Evolutionary conservation across 2,329 filamentous ascomycete genomes (phyloP).

Genomic region (Hypoxylon sp.): DNA sequence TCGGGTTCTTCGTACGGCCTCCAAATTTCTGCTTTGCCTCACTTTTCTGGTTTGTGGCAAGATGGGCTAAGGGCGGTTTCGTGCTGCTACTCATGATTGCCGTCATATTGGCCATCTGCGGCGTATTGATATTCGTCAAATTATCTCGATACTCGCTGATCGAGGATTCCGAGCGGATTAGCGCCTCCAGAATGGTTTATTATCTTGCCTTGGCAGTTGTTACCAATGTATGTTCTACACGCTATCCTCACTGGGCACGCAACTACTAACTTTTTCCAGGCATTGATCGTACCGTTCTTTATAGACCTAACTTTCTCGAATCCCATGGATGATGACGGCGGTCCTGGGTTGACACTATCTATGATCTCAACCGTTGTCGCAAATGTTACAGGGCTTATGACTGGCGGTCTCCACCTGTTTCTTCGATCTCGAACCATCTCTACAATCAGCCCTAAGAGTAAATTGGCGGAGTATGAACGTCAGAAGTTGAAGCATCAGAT

Average conservation of each 20-base stretch:
- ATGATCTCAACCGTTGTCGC: constrained; percentile 76
- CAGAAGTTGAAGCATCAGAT: constrained; percentile 59
- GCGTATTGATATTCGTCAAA: constrained; percentile 69
- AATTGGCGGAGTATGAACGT: constrained; percentile 62
- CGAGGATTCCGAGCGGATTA: constrained; percentile 71
- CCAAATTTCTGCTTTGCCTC: constrained; percentile 76
- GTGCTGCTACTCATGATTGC: constrained; percentile 66
- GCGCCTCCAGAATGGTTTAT: constrained; percentile 79
- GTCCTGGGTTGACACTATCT: constrained; percentile 66
- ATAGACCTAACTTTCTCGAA: constrained; percentile 66
- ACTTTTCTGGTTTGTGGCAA: constrained; percentile 76
- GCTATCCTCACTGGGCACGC: not conserved
- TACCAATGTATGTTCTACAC: constrained; percentile 66
- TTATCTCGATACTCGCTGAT: constrained; percentile 69
- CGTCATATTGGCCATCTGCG: constrained; percentile 65
- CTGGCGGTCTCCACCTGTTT: constrained; percentile 76
- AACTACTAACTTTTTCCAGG: constrained; percentile 58
- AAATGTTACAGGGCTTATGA: constrained; percentile 76
- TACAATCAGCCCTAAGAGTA: constrained; percentile 66
- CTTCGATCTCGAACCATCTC: constrained; percentile 74
- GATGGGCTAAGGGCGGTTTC: constrained; percentile 72
- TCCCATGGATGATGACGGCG: constrained; percentile 55
- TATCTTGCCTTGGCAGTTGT: constrained; percentile 71
- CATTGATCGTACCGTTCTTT: constrained; percentile 75
- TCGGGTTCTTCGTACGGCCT: constrained; percentile 69